Evolutionary conservation across 331 rosid species (phyloP).

Genomic region (Quercus phellos): DNA sequence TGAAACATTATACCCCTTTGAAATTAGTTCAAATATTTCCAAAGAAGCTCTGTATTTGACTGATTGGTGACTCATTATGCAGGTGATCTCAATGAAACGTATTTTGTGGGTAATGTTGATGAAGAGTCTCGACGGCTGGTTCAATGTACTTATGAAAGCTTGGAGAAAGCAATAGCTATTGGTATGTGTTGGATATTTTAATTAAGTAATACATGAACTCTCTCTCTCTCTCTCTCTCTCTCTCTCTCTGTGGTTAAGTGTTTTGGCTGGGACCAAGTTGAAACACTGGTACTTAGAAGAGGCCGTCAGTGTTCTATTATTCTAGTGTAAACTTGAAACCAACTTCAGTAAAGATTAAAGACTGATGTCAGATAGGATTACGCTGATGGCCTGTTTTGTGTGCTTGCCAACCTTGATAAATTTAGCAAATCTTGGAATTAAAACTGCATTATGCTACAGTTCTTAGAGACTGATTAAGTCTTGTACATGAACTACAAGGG

Average conservation of each 20-base stretch:
- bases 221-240: background rate
- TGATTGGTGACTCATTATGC: constrained; percentile 20
- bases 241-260: background rate
- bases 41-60: background rate
- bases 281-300: no score
- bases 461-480: no score
- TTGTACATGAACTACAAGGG: no score
- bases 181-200: constrained; percentile 40
- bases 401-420: no score
- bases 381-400: no score
- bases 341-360: no score
- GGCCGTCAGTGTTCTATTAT: no score
- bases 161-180: constrained; percentile 87
- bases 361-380: no score
- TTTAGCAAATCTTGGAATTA: no score
- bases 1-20: constrained; percentile 5
- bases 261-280: background rate
- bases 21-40: background rate
- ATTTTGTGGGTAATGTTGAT: constrained; percentile 91
- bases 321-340: no score
- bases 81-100: constrained; percentile 96
- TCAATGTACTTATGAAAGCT: constrained; percentile 82
- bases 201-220: background rate
- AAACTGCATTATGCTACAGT: no score
- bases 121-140: constrained; percentile 75